phyloP scores from a whole-genome alignment of 352 stramenopile species.

The Phytophthora melonis region DNA sequence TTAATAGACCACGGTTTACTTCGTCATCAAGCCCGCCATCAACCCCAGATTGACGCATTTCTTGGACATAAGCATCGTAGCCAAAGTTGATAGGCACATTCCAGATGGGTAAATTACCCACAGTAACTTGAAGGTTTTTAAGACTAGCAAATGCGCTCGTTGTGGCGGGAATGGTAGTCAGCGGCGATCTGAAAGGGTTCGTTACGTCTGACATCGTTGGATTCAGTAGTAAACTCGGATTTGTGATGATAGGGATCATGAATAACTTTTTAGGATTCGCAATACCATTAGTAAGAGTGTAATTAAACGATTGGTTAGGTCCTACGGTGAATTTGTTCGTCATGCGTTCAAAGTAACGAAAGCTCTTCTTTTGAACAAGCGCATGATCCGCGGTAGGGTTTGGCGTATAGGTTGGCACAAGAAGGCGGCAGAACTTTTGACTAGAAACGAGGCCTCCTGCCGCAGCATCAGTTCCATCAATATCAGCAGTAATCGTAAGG shows the following conservation, averaged over 20 bases:
- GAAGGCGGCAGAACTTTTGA: conserved; percentile 14
- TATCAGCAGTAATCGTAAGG: conserved; percentile 5
- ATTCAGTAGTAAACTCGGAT: conserved; percentile 2
- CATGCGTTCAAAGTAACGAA: conserved; percentile 28
- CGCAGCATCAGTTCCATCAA: conserved; percentile 15
- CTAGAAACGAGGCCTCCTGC: conserved; percentile 12
- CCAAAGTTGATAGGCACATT: neutral
- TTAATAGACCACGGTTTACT: neutral
- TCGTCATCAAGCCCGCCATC: neutral
- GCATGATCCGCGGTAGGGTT: conserved; percentile 25
- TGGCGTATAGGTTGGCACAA: conserved; percentile 16
- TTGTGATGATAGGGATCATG: neutral
- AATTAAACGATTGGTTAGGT: neutral
- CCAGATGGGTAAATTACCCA: neutral
- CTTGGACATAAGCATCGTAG: neutral
- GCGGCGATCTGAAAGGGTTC: conserved; percentile 7
- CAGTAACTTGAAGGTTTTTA: neutral
- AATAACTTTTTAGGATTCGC: neutral
- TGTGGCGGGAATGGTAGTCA: conserved; percentile 29
- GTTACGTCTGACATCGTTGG: conserved; percentile 22
- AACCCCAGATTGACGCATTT: neutral
- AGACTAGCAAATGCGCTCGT: neutral
- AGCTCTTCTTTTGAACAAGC: neutral
- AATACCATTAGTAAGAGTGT: neutral
- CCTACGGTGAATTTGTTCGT: conserved; percentile 29